Percentiles rank a stretch among this genome's conserved stretches.
Conservation (phyloP, 2,329 filamentous ascomycete species). For the Cladosporium phlei region DNA sequence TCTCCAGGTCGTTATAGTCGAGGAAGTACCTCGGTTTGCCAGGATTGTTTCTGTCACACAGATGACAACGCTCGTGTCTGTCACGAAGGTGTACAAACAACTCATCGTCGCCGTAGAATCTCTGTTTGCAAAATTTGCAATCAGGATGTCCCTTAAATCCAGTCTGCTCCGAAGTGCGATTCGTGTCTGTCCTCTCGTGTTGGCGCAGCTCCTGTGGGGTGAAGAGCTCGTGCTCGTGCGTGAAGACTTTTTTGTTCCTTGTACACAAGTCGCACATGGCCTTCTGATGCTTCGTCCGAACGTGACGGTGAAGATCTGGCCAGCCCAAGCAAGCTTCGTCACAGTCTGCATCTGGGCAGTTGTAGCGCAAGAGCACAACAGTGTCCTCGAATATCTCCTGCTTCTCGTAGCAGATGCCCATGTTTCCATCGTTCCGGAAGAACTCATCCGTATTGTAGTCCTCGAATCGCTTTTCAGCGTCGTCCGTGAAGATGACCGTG, state of each 20-base stretch:
- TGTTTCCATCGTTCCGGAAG: conserved; percentile 71
- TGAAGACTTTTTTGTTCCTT: conserved; percentile 95
- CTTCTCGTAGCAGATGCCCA: conserved; percentile 88
- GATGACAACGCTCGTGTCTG: conserved; percentile 90
- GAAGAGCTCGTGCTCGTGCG: conserved; percentile 94
- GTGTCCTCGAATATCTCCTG: conserved; percentile 89
- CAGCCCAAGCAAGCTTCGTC: conserved; percentile 80
- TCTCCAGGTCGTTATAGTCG: conserved; percentile 79
- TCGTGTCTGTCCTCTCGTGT: conserved; percentile 84
- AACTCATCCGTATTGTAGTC: conserved; percentile 74
- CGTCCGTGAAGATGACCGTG: conserved; percentile 89
- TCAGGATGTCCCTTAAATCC: conserved; percentile 95
- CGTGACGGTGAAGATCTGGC: conserved; percentile 76
- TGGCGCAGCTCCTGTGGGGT: conserved; percentile 72
- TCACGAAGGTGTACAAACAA: conserved; percentile 89
- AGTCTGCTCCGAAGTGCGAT: conserved; percentile 84
- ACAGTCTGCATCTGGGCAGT: conserved; percentile 81
- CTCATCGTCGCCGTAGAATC: conserved; percentile 96
- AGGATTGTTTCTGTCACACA: conserved; percentile 69
- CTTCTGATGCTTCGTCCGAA: conserved; percentile 75
- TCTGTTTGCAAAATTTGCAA: conserved; percentile 83
- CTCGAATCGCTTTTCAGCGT: conserved; percentile 73
- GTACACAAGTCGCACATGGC: conserved; percentile 89
- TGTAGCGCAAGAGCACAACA: conserved; percentile 80
- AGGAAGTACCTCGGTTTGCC: conserved; percentile 83